Percentiles rank a stretch among this genome's conserved stretches.
phyloP scores from a whole-genome alignment of 202 grass and related monocot genomes.

The Bolboschoenoplectus hybrid region DNA sequence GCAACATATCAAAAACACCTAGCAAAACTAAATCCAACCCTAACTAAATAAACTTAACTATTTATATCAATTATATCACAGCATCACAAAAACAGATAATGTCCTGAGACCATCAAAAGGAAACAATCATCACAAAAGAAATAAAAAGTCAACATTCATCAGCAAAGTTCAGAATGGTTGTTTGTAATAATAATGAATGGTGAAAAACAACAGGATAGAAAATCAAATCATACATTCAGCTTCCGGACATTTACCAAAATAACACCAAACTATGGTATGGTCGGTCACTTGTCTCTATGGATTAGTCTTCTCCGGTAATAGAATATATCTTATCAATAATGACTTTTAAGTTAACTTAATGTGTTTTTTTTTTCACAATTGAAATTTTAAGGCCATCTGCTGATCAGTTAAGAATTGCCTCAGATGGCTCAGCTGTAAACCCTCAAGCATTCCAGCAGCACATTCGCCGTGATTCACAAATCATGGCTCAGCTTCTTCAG shows the following conservation, averaged over 20 bases:
- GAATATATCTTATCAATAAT: background rate
- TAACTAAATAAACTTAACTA: no score
- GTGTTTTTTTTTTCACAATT: background rate
- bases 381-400: constrained; percentile 57
- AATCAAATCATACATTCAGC: background rate
- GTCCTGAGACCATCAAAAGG: no score
- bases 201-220: background rate
- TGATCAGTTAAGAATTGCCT: constrained; percentile 57
- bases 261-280: background rate
- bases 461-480: constrained; percentile 69
- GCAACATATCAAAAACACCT: no score
- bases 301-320: background rate
- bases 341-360: background rate
- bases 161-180: background rate
- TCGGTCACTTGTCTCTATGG: background rate
- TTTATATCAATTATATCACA: no score
- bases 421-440: constrained; percentile 76
- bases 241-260: background rate
- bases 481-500: constrained; percentile 91
- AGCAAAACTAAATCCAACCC: no score
- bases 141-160: no score
- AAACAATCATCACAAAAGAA: no score
- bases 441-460: constrained; percentile 85
- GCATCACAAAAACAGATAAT: no score
- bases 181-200: background rate